These are phyloP conservation scores for Boletellus deceptivus DNA, from an alignment of 1,284 basidiomycete species.

Conservation along the genomic window DNA sequence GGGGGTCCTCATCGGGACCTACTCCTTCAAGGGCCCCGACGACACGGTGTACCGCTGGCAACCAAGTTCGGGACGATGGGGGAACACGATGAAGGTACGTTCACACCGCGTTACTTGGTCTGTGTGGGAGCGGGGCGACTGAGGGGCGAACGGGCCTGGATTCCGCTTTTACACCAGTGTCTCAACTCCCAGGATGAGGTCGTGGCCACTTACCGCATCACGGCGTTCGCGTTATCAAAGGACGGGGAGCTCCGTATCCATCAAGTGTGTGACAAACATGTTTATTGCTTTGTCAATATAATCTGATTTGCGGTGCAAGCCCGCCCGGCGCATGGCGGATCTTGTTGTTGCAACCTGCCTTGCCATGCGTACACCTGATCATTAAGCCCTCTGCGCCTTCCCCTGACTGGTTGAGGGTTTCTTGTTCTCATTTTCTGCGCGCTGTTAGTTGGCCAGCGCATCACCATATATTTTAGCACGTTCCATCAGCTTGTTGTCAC, in stretches of 20 bases:
- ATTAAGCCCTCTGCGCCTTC: slow-evolving; percentile 17
- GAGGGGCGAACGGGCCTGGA: background rate
- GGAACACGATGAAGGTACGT: slow-evolving; percentile 23
- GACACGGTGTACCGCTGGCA: slow-evolving; percentile 27
- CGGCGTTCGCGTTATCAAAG: slow-evolving; percentile 30
- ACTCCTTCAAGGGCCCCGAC: slow-evolving; percentile 26
- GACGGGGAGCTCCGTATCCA: slow-evolving; percentile 33
- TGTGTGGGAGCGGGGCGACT: too few relatives aligned
- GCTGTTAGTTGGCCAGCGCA: too few relatives aligned
- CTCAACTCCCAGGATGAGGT: slow-evolving; percentile 20
- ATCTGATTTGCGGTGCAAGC: slow-evolving; percentile 14
- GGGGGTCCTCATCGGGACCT: slow-evolving; percentile 2
- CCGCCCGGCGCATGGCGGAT: slow-evolving; percentile 26
- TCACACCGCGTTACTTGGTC: too few relatives aligned
- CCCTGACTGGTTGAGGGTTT: background rate
- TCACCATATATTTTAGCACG: background rate
- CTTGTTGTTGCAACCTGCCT: slow-evolving; percentile 33
- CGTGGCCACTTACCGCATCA: slow-evolving; percentile 34
- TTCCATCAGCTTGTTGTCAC: background rate
- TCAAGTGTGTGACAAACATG: slow-evolving; percentile 21
- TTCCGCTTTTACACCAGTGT: slow-evolving; percentile 18
- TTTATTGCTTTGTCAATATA: background rate
- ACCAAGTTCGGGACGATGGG: slow-evolving; percentile 9
- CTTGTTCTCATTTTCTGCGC: too few relatives aligned
- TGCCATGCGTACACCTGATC: slow-evolving; percentile 31